Percentiles rank a stretch among this genome's conserved stretches.
phyloP scores from a whole-genome alignment of 208 protist genomes.

The Porcisia deanei region DNA sequence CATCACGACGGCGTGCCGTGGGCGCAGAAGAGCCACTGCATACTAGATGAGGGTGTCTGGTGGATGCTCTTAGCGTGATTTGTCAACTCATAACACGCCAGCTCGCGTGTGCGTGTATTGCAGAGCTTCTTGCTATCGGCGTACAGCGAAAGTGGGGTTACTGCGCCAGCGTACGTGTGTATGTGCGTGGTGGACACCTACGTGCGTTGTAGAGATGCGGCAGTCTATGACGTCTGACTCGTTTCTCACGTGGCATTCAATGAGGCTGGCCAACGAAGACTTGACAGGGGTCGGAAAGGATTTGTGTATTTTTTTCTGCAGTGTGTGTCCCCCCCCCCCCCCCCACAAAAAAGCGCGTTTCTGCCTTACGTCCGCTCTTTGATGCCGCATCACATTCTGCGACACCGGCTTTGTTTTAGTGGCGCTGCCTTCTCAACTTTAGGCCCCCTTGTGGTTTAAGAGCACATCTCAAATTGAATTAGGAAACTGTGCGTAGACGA shows the following conservation, averaged over 20 bases:
- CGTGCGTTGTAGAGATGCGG: neutral
- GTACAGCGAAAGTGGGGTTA: neutral
- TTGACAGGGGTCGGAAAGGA: neutral
- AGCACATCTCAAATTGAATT: too few relatives aligned
- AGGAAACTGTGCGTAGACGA: too few relatives aligned
- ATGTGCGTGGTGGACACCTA: neutral
- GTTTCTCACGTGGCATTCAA: neutral
- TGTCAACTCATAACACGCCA: neutral
- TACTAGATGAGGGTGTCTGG: neutral
- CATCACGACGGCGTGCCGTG: too few relatives aligned
- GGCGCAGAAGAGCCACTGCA: neutral
- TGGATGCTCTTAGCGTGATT: too few relatives aligned
- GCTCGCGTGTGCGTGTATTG: neutral
- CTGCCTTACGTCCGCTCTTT: neutral
- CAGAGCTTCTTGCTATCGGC: neutral
- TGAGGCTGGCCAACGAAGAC: neutral
- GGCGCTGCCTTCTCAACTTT: neutral
- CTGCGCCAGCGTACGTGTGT: too few relatives aligned
- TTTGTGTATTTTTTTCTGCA: too few relatives aligned
- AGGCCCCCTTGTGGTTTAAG: too few relatives aligned
- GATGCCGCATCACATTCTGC: neutral
- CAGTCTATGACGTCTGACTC: neutral
- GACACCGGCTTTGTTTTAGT: neutral
- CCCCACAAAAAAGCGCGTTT: too few relatives aligned
- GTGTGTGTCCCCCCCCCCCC: too few relatives aligned